A percentile compares a stretch with the other conserved stretches of the same genome.
Evolutionary conservation across 768 basidiomycete species (phyloP).

Genomic region (Mycena galericulata): DNA sequence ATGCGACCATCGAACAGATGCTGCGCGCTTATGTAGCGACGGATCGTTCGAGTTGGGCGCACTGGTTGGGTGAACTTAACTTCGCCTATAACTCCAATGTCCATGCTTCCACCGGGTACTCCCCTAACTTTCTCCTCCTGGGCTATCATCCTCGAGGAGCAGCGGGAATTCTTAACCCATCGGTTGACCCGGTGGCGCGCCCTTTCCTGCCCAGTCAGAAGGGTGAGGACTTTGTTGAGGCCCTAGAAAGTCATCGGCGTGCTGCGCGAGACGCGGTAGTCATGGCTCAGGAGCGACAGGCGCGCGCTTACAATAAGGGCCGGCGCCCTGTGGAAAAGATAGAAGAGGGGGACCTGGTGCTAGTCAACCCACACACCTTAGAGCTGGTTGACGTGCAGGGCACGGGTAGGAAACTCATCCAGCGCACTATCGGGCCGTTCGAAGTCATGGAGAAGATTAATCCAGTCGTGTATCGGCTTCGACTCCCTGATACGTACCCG

Average conservation of each 20-base stretch:
- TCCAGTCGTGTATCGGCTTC: slow-evolving; percentile 15
- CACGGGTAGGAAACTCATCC: background rate
- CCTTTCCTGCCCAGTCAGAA: slow-evolving; percentile 22
- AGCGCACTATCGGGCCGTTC: slow-evolving; percentile 27
- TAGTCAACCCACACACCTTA: background rate
- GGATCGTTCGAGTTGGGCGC: slow-evolving; percentile 41
- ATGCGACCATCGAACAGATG: slow-evolving; percentile 44
- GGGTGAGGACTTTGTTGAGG: slow-evolving; percentile 3
- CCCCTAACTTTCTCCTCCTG: slow-evolving; percentile 44
- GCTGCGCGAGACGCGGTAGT: background rate
- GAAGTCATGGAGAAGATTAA: slow-evolving; percentile 32
- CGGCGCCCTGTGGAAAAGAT: background rate
- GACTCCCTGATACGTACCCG: slow-evolving; percentile 20
- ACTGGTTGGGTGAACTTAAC: slow-evolving; percentile 38
- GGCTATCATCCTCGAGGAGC: slow-evolving; percentile 39
- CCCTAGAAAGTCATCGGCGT: background rate
- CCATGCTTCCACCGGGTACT: slow-evolving; percentile 38
- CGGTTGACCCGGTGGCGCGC: background rate
- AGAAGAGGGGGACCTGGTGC: background rate
- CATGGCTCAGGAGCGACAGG: background rate
- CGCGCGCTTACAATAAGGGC: background rate
- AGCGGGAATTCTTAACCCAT: slow-evolving; percentile 7
- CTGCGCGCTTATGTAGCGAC: slow-evolving; percentile 41
- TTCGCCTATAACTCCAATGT: slow-evolving; percentile 47
- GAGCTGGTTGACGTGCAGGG: background rate